Evolutionary conservation across 805 yeast species (phyloP).

Genomic region (Wickerhamomyces queroliae): DNA sequence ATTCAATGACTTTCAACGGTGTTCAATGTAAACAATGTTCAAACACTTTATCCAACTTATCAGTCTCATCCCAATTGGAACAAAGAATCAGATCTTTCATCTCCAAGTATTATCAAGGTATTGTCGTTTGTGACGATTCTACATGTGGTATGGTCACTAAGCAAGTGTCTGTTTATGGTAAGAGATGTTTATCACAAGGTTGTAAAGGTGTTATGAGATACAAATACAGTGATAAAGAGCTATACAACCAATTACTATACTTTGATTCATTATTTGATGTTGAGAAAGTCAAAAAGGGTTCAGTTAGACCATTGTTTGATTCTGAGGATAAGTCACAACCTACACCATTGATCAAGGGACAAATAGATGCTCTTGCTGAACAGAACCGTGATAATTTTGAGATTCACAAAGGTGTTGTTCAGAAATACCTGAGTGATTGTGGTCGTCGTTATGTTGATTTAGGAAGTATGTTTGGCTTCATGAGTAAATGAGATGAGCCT

Average conservation of each 20-base stretch:
- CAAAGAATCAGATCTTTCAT: constrained; percentile 62
- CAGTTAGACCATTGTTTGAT: constrained; percentile 48
- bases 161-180: constrained; percentile 86
- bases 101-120: constrained; percentile 76
- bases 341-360: constrained; percentile 35
- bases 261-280: constrained; percentile 75
- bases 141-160: constrained; percentile 78
- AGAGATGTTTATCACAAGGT: constrained; percentile 58
- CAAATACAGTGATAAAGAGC: constrained; percentile 67
- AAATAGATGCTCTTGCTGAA: constrained; percentile 68
- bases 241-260: constrained; percentile 83
- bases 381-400: constrained; percentile 66
- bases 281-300: constrained; percentile 60
- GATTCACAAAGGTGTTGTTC: constrained; percentile 50
- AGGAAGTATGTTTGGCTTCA: constrained; percentile 69
- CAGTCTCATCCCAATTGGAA: constrained; percentile 71
- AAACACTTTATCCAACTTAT: constrained; percentile 41
- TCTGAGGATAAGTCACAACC: constrained; percentile 29
- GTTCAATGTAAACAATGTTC: constrained; percentile 63
- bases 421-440: constrained; percentile 69
- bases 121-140: constrained; percentile 80
- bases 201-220: constrained; percentile 79
- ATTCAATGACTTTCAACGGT: constrained; percentile 62
- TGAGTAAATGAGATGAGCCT: constrained; percentile 20
- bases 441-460: constrained; percentile 89